Evolutionary conservation across 371 early-diverging fungal species (phyloP), one percentile per base, ranked within the genome.

Genomic region (Apophysomyces elegans): DNA sequence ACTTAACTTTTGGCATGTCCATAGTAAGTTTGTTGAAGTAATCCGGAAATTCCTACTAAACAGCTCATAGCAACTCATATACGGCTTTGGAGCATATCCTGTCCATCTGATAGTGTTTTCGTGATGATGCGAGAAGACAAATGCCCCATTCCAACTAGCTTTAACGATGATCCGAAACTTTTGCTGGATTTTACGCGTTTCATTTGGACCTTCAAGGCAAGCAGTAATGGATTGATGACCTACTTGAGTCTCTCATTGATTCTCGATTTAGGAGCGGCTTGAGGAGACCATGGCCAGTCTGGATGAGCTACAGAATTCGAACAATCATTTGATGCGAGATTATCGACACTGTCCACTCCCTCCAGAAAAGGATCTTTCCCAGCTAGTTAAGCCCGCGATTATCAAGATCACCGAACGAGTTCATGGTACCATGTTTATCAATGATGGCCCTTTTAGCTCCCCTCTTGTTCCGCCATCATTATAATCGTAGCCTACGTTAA

Each of bases 1-100:
- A 50, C 32, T 63, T 8, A 39, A 54, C 26, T 63, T 63, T 37
- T 21, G 36, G 26, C 63, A 63, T 38, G 37, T 39, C 37, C 63
- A 63, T 32, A 54, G 63, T 63, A 63, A 56, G 63, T 63, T 61
- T 45, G 43, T 43, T 43, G 16, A 43, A 21, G 26, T 26, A 61
- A 43, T 44, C 11, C 5, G 35, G 16, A 45, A 61, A 4, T 45
- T 1, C 11, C 16, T 43, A 21, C 13, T 46, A 26, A 46, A 18
- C 38, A 9, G 14, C 16, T 44, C 7, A 61, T 43, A 61, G 61
- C 61, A 12, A 61, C 9, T 21, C 43, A 61, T 26, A 61, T 61
- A 16, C 38, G 62, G 47, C 39, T 62, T 11, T 62, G 54, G 63
- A 62, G 63, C 38, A n/a, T 62, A 14, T 36, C 16, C 37, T 36